Evolutionary conservation across 768 basidiomycete species (phyloP).

Genomic region (Boletus rufocinnamomeus): DNA sequence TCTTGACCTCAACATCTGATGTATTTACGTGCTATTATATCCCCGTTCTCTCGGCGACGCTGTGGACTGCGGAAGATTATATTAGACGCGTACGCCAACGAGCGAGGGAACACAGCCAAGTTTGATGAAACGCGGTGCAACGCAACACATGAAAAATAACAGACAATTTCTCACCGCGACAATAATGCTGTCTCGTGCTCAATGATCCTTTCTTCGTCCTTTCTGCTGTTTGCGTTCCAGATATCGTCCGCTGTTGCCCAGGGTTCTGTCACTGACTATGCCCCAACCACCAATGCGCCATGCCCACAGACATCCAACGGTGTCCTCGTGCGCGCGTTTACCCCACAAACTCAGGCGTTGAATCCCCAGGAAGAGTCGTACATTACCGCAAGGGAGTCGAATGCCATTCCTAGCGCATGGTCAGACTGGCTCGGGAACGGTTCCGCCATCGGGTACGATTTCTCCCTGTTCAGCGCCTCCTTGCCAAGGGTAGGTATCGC

Average conservation of each 20-base stretch:
- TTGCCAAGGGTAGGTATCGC: constrained; percentile 63
- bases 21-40: background rate
- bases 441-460: constrained; percentile 52
- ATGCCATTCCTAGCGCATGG: constrained; percentile 52
- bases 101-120: constrained; percentile 20
- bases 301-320: constrained; percentile 49
- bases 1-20: background rate
- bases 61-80: too few species aligned
- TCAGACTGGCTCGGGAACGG: constrained; percentile 59
- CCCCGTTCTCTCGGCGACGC: background rate
- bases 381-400: constrained; percentile 43
- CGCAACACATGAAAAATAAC: background rate
- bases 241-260: constrained; percentile 1
- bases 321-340: constrained; percentile 52
- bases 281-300: constrained; percentile 47
- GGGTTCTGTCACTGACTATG: constrained; percentile 48
- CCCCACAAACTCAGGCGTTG: constrained; percentile 52
- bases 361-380: constrained; percentile 52
- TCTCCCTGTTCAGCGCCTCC: constrained; percentile 41
- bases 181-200: constrained; percentile 9
- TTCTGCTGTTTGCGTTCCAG: background rate
- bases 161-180: background rate
- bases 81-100: too few species aligned
- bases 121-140: constrained; percentile 17
- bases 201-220: constrained; percentile 4